Conservation (phyloP, 2,329 filamentous ascomycete genomes). For the Boeremia lycopersici region DNA sequence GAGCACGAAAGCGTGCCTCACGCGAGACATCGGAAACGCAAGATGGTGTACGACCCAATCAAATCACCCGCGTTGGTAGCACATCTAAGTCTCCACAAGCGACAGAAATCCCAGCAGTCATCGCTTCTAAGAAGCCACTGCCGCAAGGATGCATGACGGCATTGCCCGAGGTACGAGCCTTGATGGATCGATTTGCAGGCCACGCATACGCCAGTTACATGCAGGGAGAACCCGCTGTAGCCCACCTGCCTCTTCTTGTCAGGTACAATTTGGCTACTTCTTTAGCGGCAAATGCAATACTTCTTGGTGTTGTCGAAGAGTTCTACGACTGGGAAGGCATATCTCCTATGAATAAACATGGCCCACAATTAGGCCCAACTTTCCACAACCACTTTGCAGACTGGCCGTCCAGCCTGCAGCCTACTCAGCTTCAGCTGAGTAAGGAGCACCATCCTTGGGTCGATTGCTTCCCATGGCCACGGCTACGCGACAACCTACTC, state of each 20-base stretch:
- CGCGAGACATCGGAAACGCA: background rate
- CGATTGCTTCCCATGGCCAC: slow-evolving; percentile 47
- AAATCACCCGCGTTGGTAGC: background rate
- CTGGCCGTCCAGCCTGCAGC: slow-evolving; percentile 25
- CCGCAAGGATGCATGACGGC: slow-evolving; percentile 9
- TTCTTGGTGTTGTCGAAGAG: slow-evolving; percentile 15
- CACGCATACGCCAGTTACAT: slow-evolving; percentile 26
- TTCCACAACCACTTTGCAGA: background rate
- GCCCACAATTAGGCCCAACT: background rate
- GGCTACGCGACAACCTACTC: slow-evolving; percentile 48
- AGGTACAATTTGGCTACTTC: slow-evolving; percentile 21
- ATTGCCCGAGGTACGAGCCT: slow-evolving; percentile 13
- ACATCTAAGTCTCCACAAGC: no score
- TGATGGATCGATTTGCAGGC: slow-evolving; percentile 23
- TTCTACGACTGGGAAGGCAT: slow-evolving; percentile 20
- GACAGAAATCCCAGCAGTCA: no score
- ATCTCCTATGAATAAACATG: slow-evolving; percentile 22
- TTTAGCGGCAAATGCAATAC: slow-evolving; percentile 15
- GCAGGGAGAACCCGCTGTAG: slow-evolving; percentile 17
- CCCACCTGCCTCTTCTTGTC: slow-evolving; percentile 21
- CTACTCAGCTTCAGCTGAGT: slow-evolving; percentile 48
- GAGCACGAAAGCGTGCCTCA: background rate
- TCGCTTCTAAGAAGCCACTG: background rate
- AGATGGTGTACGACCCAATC: background rate
- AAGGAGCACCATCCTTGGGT: slow-evolving; percentile 51